Conservation (phyloP, 2,329 filamentous ascomycete genomes). For the Claviceps quebecensis region DNA sequence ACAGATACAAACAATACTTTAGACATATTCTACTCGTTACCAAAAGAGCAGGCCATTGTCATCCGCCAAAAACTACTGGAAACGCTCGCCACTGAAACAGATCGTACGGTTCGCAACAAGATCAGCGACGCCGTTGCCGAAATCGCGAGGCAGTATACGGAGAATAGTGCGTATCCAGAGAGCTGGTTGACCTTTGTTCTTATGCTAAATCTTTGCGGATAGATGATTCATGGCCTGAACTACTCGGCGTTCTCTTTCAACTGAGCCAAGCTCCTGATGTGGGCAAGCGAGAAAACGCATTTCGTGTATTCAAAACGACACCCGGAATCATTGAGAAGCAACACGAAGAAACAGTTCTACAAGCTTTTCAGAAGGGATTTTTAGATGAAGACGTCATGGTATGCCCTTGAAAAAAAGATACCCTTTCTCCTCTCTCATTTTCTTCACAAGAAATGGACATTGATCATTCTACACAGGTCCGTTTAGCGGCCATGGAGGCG, state of each 20-base stretch:
- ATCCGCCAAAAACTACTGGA: conserved; percentile 78
- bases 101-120: conserved; percentile 74
- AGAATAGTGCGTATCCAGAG: conserved; percentile 53
- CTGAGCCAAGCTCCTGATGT: conserved; percentile 76
- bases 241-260: conserved; percentile 74
- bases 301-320: conserved; percentile 88
- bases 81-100: conserved; percentile 57
- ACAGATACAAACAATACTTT: conserved; percentile 53
- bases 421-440: no score
- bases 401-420: conserved; percentile 16
- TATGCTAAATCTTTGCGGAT: conserved; percentile 5
- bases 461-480: conserved; percentile 42
- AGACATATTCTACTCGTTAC: conserved; percentile 76
- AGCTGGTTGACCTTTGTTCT: no score
- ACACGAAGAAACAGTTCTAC: conserved; percentile 79
- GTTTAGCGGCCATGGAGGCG: conserved; percentile 87
- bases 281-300: conserved; percentile 80
- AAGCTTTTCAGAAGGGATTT: conserved; percentile 83
- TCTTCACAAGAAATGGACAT: background rate
- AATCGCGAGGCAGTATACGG: conserved; percentile 85
- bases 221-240: conserved; percentile 82
- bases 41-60: conserved; percentile 55
- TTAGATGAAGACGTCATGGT: conserved; percentile 74
- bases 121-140: conserved; percentile 96
- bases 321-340: conserved; percentile 93